Conservation (phyloP, 495 filamentous ascomycete genomes). For the Annulohypoxylon bovei region DNA sequence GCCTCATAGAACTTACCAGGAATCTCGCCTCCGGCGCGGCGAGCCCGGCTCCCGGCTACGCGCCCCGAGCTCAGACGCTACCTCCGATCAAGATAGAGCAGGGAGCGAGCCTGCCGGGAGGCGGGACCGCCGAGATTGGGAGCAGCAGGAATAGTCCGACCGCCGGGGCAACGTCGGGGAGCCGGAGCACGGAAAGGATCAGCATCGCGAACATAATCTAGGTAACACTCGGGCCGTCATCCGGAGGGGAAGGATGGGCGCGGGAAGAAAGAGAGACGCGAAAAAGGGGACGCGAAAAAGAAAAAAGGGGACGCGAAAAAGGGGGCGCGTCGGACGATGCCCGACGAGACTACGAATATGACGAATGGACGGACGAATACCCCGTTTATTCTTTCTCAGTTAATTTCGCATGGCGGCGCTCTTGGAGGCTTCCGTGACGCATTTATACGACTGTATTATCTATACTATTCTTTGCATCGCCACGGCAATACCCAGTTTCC, state of each 20-base stretch:
- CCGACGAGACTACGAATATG: slow-evolving; percentile 42
- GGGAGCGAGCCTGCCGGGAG: slow-evolving; percentile 43
- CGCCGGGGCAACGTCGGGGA: slow-evolving; percentile 50
- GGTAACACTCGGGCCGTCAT: slow-evolving; percentile 11
- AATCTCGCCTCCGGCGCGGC: slow-evolving; percentile 41
- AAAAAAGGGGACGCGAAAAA: not conserved
- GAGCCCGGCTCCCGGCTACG: slow-evolving; percentile 35
- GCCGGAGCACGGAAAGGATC: slow-evolving; percentile 66
- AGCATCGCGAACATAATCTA: slow-evolving; percentile 85
- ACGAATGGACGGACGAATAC: slow-evolving; percentile 36
- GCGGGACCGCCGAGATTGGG: slow-evolving; percentile 47
- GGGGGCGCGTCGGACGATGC: slow-evolving; percentile 19
- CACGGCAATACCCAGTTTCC: slow-evolving; percentile 38
- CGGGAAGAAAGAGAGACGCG: not conserved
- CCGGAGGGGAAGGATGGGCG: not conserved
- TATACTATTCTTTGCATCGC: slow-evolving; percentile 42
- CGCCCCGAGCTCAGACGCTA: slow-evolving; percentile 33
- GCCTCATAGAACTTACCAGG: slow-evolving; percentile 53
- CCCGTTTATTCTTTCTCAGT: slow-evolving; percentile 34
- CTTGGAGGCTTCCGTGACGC: slow-evolving; percentile 30
- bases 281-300: too few species aligned
- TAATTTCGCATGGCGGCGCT: slow-evolving; percentile 20
- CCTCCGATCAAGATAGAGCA: slow-evolving; percentile 51
- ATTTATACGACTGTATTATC: slow-evolving; percentile 42
- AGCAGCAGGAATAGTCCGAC: slow-evolving; percentile 51